Conservation (phyloP, 345 rosid genomes). For the Crucihimalaya himalaica region DNA sequence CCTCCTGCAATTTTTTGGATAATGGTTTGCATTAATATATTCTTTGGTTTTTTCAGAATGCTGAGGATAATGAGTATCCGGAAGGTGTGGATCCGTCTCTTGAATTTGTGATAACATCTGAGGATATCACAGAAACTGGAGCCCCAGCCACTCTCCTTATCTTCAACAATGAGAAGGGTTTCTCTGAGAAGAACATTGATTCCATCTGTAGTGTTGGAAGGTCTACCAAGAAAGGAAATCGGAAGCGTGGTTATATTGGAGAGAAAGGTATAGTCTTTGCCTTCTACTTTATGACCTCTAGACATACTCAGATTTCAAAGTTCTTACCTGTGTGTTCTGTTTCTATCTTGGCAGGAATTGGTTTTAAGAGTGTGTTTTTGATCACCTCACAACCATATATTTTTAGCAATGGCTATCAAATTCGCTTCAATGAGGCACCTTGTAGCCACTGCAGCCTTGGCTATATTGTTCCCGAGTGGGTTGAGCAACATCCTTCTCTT, state of each 20-base stretch:
- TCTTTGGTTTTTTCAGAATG: constrained; percentile 49
- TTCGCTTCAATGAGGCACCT: constrained; percentile 65
- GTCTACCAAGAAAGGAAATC: constrained; percentile 68
- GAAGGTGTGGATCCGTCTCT: constrained; percentile 70
- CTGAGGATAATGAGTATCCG: constrained; percentile 71
- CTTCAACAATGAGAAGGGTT: constrained; percentile 73
- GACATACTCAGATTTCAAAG: not conserved
- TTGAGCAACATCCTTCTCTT: constrained; percentile 57
- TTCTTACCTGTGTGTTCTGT: constrained; percentile 1
- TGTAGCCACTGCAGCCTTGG: constrained; percentile 64
- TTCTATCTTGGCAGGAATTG: constrained; percentile 52
- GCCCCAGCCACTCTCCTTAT: constrained; percentile 65
- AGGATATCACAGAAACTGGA: constrained; percentile 67
- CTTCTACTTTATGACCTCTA: not conserved
- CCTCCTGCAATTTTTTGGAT: too few species aligned
- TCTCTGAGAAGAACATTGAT: constrained; percentile 56
- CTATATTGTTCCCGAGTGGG: constrained; percentile 81
- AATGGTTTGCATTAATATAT: too few species aligned
- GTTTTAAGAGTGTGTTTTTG: constrained; percentile 71
- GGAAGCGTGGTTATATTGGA: constrained; percentile 69
- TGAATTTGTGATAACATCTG: constrained; percentile 67
- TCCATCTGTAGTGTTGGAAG: constrained; percentile 70
- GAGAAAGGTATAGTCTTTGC: constrained; percentile 62
- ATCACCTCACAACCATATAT: constrained; percentile 58
- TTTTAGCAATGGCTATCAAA: constrained; percentile 73